Evolutionary conservation across 2,329 filamentous ascomycete species (phyloP), one percentile per base, ranked within the genome.

Genomic region (Verticillium albo-atrum): DNA sequence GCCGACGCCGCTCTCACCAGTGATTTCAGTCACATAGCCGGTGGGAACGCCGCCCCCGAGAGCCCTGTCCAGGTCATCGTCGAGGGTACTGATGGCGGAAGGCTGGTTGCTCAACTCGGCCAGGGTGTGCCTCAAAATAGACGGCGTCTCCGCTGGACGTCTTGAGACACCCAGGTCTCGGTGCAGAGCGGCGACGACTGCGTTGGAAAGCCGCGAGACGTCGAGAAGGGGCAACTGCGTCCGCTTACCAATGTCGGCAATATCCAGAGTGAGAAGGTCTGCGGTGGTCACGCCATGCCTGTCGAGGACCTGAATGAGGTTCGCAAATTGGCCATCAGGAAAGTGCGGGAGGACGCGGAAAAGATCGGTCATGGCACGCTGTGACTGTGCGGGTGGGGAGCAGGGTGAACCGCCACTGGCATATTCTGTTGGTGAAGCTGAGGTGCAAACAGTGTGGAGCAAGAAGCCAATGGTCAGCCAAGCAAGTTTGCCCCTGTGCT

Each of bases 1-100:
- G 68, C 94, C 95, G 65, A 88, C 90, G 67, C 93, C 95, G 64
- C 92, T 96, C 78, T 98, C 95, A 60, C 95, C 95, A 2, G 92
- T 90, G 62, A 99, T 82, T 73, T 99, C 95, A 7, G 91, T 92
- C 68, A 99, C 80, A 74, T 89, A 89, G 54, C 92, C 90, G 2
- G 87, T 82, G 1, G 89, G 90, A 58, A 98, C 83, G 23, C 95
- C 95, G 54, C 93, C 94, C 61, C 84, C 85, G 42, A 98, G 80
- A 2, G 75, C 76, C 9, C 71, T 72, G 65, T 99, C 94, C 32
- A 99, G 79, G 37, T 75, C 74, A 55, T 83, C 78, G 72, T 96
- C 91, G 51, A 97, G 82, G 0, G 91, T 96, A 77, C 89, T 96
- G 74, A 98, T 91, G 54, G 77, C 80, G 51, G 74, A 77, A 79